Evolutionary conservation across 2,329 filamentous ascomycete species (phyloP), one percentile per base, ranked within the genome.

Genomic region (Neocatenulostroma microsporum): DNA sequence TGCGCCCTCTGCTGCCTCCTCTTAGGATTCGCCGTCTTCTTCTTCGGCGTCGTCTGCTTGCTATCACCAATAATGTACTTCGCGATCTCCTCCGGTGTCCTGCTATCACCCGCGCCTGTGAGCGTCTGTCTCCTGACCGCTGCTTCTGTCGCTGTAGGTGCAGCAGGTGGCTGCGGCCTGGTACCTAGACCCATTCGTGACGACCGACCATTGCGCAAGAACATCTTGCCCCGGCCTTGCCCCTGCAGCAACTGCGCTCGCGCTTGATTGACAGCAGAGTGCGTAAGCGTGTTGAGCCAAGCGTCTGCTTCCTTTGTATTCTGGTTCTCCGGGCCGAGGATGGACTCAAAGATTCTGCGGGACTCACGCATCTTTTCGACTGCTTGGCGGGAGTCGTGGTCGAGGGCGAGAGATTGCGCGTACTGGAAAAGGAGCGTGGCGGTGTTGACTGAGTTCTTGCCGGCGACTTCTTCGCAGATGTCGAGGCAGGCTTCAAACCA

Each of bases 271-370:
- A 98, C 91, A 29, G 91, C 91, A 54, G 93, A 95, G 62, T 93
- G 84, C 1, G 89, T 96, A 41, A 98, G 76, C 63, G 94, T 88
- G 63, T 94, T 86, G 17, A 96, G 76, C 91, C 91, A 98, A 55
- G 77, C 84, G 68, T 94, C 88, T 2, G 91, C 89, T 62, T 98
- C 91, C 69, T 94, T 95, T 45, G 91, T 98, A 69, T 98, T 96
- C 63, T 88, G 86, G 62, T 96, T 88, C 25, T 94, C 80, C 2
- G 87, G 70, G 19, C 91, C 91, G 4, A 98, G 80, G 55, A 91
- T 79, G 40, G 72, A 69, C 46, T 88, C 77, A 78, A 98, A 98
- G 59, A 95, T 93, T 64, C 83, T 94, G 70, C 88, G 95, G 30
- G 87, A 91, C 62, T 95, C 88, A 42, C 87, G 84, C 91, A 98